Evolutionary conservation across 2,329 filamentous ascomycete genomes (phyloP), one percentile per base, ranked within the genome.

Genomic region (Venturia aucupariae): DNA sequence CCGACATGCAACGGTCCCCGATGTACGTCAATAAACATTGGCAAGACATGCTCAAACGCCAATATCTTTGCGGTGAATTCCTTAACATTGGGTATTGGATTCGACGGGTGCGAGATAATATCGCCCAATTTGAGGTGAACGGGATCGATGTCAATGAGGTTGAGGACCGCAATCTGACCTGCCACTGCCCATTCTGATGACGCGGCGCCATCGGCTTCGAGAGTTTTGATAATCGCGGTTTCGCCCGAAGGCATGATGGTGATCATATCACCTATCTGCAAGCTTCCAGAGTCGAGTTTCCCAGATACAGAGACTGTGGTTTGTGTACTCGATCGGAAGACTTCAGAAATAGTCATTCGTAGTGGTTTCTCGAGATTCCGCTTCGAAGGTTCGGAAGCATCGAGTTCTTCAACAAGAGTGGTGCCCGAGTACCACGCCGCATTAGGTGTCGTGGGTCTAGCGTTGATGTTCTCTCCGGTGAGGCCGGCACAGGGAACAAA

Each of bases 401-500:
- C 93, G 13, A 99, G 81, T 63, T 92, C 90, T 68, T 93, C 85
- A 11, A 99, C 82, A 2, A 99, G 78, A 0, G 91, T 95, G 0
- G 82, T 80, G 0, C 92, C 91, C 0, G 76, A 82, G 72, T 97
- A 96, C 95, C 95, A 99, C 2, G 83, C 79, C 30, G 74, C 80
- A 65, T 83, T 81, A 41, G 80, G 79, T n/a, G 42, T 39, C 7
- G 54, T 41, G 41, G 57, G 54, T 30, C 27, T 42, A 6, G 44
- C 57, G 13, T 86, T 84, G 63, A 99, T 86, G 72, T 99, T 97
- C 70, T 93, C 91, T 46, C 94, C 94, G 51, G 87, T 86, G 1
- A 97, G 82, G 1, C 94, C 94, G 0, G 92, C 96, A 65, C 94
- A 91, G 0, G 94, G 94, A 4, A 99, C 83, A 71, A 96, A 96